These are phyloP conservation scores for Lichenothelia convexa DNA, from an alignment of 495 filamentous ascomycete genomes.

Conservation along the genomic window DNA sequence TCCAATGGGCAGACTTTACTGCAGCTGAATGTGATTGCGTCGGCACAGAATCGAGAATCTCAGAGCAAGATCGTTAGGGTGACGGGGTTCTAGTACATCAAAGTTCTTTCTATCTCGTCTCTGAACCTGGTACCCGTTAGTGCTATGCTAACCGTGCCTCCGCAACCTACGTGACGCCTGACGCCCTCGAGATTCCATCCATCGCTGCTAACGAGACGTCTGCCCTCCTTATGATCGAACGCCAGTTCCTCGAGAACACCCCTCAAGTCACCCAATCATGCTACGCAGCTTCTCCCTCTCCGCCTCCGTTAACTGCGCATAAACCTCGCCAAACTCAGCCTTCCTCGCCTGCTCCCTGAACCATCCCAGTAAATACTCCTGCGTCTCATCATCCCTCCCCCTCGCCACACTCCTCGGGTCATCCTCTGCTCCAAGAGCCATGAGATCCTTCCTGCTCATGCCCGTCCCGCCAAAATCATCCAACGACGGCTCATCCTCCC, in stretches of 20 bases:
- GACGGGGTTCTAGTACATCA: no score
- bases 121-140: no score
- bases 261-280: constrained; percentile 4
- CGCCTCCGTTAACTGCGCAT: constrained; percentile 43
- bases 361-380: constrained; percentile 63
- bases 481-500: constrained; percentile 72
- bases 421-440: constrained; percentile 50
- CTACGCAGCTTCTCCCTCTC: constrained; percentile 52
- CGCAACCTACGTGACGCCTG: not conserved
- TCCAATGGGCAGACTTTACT: no score
- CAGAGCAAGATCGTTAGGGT: no score
- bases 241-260: no score
- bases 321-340: constrained; percentile 58
- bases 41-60: no score
- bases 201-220: not conserved
- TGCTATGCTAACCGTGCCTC: not conserved
- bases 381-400: constrained; percentile 79
- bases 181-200: not conserved
- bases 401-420: constrained; percentile 31
- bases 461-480: constrained; percentile 29
- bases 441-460: no score
- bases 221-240: no score
- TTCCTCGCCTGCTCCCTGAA: constrained; percentile 50
- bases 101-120: no score
- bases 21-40: no score